phyloP scores from a whole-genome alignment of 1,139 yeast species.

The Suhomyces wounanorum region DNA sequence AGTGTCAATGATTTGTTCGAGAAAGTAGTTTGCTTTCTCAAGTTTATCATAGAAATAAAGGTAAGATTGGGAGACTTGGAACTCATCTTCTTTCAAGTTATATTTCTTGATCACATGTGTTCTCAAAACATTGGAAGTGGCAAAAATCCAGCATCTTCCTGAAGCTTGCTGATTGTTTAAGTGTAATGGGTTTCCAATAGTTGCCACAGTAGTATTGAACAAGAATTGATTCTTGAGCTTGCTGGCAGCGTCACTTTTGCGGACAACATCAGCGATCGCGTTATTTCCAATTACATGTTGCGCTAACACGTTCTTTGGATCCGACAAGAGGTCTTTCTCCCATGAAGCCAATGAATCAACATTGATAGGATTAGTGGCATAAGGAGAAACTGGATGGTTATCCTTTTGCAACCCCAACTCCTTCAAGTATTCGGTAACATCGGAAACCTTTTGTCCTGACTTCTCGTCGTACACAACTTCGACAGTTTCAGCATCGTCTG shows the following conservation, averaged over 20 bases:
- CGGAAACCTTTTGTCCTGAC: slow-evolving; percentile 7
- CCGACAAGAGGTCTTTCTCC: slow-evolving; percentile 50
- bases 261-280: slow-evolving; percentile 48
- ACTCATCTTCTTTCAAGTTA: slow-evolving; percentile 57
- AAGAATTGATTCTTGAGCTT: slow-evolving; percentile 44
- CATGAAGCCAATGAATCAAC: slow-evolving; percentile 31
- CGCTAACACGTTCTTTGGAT: slow-evolving; percentile 60
- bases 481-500: slow-evolving; percentile 1
- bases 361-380: slow-evolving; percentile 9
- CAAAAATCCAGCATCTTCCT: slow-evolving; percentile 89
- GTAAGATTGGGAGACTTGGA: slow-evolving; percentile 74
- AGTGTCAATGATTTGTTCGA: slow-evolving; percentile 74
- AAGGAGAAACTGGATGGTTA: slow-evolving; percentile 1
- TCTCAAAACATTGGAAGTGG: slow-evolving; percentile 73
- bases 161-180: slow-evolving; percentile 70
- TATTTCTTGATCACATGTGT: slow-evolving; percentile 61
- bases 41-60: slow-evolving; percentile 73
- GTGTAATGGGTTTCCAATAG: slow-evolving; percentile 62
- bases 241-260: slow-evolving; percentile 27
- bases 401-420: slow-evolving; percentile 14
- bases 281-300: slow-evolving; percentile 59
- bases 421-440: slow-evolving; percentile 8
- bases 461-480: slow-evolving; percentile 18
- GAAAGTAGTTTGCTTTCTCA: slow-evolving; percentile 73
- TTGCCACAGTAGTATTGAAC: slow-evolving; percentile 61